These are phyloP conservation scores for Theileria annulata DNA, from an alignment of 169 alveolate species.

Conservation along the genomic window DNA sequence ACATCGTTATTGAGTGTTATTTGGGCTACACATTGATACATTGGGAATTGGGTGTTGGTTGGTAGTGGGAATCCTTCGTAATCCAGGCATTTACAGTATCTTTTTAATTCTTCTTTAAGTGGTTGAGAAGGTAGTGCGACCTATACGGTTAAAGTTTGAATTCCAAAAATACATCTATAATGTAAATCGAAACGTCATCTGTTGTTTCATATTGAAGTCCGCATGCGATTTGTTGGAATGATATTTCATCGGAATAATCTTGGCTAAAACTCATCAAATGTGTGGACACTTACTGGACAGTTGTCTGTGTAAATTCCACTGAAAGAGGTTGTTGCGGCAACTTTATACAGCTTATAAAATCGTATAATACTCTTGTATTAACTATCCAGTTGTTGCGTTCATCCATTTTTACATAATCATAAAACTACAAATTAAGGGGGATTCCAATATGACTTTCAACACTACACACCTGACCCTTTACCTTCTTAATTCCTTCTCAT, in stretches of 20 bases:
- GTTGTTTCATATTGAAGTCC: slow-evolving; percentile 60
- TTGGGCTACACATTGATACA: slow-evolving; percentile 61
- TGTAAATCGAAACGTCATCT: slow-evolving; percentile 49
- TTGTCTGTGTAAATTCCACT: slow-evolving; percentile 56
- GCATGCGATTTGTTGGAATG: slow-evolving; percentile 56
- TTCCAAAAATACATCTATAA: slow-evolving; percentile 37
- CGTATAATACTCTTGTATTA: slow-evolving; percentile 59
- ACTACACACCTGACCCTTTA: no score
- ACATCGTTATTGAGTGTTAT: slow-evolving; percentile 37
- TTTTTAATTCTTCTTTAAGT: slow-evolving; percentile 33
- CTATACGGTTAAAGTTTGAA: slow-evolving; percentile 6
- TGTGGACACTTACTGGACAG: slow-evolving; percentile 7
- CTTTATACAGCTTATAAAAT: slow-evolving; percentile 57
- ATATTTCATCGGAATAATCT: slow-evolving; percentile 33
- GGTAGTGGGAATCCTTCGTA: slow-evolving; percentile 71
- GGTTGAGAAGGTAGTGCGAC: slow-evolving; percentile 65
- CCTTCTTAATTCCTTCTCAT: neutral
- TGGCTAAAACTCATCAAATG: slow-evolving; percentile 7
- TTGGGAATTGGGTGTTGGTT: slow-evolving; percentile 30
- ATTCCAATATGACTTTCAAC: slow-evolving; percentile 32
- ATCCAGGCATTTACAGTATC: slow-evolving; percentile 63
- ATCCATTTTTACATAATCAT: neutral
- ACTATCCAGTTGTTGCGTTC: slow-evolving; percentile 67
- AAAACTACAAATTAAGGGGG: neutral
- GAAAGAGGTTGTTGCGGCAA: slow-evolving; percentile 65